Conservation (phyloP, 495 filamentous ascomycete species). For the Penicillium silybi region DNA sequence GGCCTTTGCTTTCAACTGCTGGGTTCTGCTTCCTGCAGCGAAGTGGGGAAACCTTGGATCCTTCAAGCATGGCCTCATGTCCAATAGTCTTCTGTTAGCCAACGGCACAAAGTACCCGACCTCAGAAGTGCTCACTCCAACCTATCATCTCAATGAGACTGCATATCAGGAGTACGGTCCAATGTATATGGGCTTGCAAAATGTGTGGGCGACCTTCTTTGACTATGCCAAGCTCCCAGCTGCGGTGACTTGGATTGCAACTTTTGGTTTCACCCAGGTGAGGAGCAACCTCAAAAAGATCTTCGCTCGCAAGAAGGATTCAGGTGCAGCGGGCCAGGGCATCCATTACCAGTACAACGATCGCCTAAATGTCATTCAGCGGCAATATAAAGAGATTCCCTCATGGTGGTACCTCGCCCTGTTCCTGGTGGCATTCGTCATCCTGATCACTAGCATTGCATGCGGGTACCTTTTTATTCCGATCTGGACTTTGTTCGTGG, state of each 20-base stretch:
- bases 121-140: slow-evolving; percentile 40
- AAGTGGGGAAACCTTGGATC: slow-evolving; percentile 51
- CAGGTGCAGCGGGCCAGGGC: slow-evolving; percentile 19
- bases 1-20: slow-evolving; percentile 52
- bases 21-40: slow-evolving; percentile 52
- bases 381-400: slow-evolving; percentile 52
- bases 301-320: slow-evolving; percentile 20
- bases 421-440: slow-evolving; percentile 44
- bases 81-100: slow-evolving; percentile 47
- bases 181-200: slow-evolving; percentile 50
- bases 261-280: slow-evolving; percentile 49
- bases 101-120: slow-evolving; percentile 51
- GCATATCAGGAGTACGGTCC: slow-evolving; percentile 48
- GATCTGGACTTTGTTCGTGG: slow-evolving; percentile 54
- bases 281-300: slow-evolving; percentile 39
- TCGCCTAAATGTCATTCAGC: slow-evolving; percentile 51
- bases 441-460: slow-evolving; percentile 43
- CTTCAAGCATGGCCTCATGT: slow-evolving; percentile 51
- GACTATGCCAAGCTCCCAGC: slow-evolving; percentile 55
- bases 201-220: slow-evolving; percentile 54
- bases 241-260: slow-evolving; percentile 51
- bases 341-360: slow-evolving; percentile 53
- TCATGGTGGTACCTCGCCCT: slow-evolving; percentile 51
- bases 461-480: slow-evolving; percentile 52
- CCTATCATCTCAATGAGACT: slow-evolving; percentile 50